Percentiles rank a stretch among this genome's conserved stretches.
phyloP scores from a whole-genome alignment of 1,284 basidiomycete species.

The Anthracocystis setariae region DNA sequence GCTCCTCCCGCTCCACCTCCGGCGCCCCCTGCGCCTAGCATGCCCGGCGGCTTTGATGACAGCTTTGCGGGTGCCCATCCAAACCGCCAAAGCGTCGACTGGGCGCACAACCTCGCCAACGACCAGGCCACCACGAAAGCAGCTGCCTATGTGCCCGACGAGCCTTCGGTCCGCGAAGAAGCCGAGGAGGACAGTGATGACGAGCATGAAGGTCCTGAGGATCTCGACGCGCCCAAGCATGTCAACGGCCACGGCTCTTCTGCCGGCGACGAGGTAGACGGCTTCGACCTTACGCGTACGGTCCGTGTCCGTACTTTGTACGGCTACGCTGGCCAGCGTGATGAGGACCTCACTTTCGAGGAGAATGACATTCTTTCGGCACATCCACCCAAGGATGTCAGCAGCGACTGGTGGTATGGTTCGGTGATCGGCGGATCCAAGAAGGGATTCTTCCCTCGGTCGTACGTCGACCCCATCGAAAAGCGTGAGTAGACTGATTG shows the following conservation, averaged over 20 bases:
- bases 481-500: constrained; percentile 30
- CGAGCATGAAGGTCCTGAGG: constrained; percentile 51
- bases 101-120: constrained; percentile 87
- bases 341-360: constrained; percentile 85
- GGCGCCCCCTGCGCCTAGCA: constrained; percentile 52
- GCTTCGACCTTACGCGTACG: constrained; percentile 76
- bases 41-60: constrained; percentile 42
- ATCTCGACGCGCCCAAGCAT: constrained; percentile 26
- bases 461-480: constrained; percentile 72
- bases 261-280: constrained; percentile 71
- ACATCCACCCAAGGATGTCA: constrained; percentile 33
- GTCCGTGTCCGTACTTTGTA: constrained; percentile 74
- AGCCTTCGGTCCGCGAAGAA: constrained; percentile 74
- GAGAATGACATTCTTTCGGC: constrained; percentile 79
- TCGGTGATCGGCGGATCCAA: constrained; percentile 76
- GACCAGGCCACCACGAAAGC: constrained; percentile 71
- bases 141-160: constrained; percentile 69
- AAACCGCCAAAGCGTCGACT: constrained; percentile 86
- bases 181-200: constrained; percentile 71
- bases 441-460: constrained; percentile 88
- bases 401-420: constrained; percentile 86
- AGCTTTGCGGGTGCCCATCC: constrained; percentile 67
- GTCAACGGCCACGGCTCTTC: constrained; percentile 25
- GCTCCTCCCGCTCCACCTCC: constrained; percentile 64
- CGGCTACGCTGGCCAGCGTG: constrained; percentile 82